These are phyloP conservation scores for Heterococcus sp. DNA, from an alignment of 108 stramenopile species.

Conservation along the genomic window DNA sequence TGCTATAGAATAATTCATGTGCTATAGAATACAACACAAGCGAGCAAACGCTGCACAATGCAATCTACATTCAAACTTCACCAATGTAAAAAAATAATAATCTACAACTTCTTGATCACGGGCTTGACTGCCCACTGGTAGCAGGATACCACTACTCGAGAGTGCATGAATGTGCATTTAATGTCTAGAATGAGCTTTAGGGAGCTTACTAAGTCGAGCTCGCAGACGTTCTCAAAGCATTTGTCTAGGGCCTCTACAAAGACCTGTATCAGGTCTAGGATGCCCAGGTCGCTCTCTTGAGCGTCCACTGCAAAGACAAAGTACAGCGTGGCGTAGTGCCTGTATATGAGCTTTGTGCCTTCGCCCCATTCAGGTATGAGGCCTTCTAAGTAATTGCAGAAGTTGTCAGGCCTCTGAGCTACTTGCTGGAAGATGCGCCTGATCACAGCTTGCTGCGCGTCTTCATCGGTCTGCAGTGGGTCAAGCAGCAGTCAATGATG, in stretches of 20 bases:
- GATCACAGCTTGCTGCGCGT: constrained; percentile 86
- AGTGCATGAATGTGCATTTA: too few species aligned
- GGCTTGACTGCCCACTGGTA: too few species aligned
- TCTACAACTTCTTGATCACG: too few species aligned
- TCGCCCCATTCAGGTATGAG: constrained; percentile 93
- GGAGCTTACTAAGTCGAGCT: constrained; percentile 89
- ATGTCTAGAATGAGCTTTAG: too few species aligned
- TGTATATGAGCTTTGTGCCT: constrained; percentile 92
- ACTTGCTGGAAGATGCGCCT: constrained; percentile 93
- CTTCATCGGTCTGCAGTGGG: constrained; percentile 61
- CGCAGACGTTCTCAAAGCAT: constrained; percentile 99
- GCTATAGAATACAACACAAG: too few species aligned
- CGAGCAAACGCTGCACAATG: too few species aligned
- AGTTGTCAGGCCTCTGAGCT: constrained; percentile 85
- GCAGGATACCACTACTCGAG: too few species aligned
- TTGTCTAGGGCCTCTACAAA: constrained; percentile 98
- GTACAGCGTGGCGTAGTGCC: constrained; percentile 98
- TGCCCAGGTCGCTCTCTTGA: constrained; percentile 97
- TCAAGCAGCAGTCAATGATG: background rate
- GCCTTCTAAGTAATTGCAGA: constrained; percentile 98
- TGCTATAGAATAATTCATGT: too few species aligned
- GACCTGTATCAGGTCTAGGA: constrained; percentile 97
- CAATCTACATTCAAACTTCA: too few species aligned
- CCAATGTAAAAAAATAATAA: too few species aligned
- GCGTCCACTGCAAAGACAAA: constrained; percentile 97